Conservation (phyloP, 2,329 filamentous ascomycete genomes). For the Penicillium sp. region DNA sequence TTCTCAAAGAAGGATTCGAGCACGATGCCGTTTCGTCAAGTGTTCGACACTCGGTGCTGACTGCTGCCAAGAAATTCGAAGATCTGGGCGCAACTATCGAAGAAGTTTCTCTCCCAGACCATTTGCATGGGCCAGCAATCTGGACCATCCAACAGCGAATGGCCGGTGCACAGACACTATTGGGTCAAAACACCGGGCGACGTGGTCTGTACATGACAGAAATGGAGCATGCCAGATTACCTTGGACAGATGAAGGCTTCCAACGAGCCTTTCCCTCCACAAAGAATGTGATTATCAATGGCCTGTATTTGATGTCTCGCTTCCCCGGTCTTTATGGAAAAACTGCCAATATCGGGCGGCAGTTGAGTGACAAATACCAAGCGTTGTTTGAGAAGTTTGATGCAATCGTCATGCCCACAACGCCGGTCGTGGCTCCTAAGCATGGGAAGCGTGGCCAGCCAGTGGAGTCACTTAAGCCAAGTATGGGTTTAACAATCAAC, state of each 20-base stretch:
- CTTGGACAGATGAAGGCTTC: slow-evolving; percentile 51
- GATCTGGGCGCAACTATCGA: slow-evolving; percentile 52
- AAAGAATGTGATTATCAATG: slow-evolving; percentile 43
- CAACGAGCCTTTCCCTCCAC: slow-evolving; percentile 49
- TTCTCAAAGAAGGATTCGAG: slow-evolving; percentile 49
- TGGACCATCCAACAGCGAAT: slow-evolving; percentile 48
- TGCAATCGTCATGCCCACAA: slow-evolving; percentile 43
- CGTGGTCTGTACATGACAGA: slow-evolving; percentile 52
- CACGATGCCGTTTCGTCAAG: slow-evolving; percentile 39
- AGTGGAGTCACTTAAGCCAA: slow-evolving; percentile 30
- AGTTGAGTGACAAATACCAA: slow-evolving; percentile 41
- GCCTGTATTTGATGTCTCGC: slow-evolving; percentile 40
- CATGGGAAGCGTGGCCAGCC: slow-evolving; percentile 25
- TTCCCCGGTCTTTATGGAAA: slow-evolving; percentile 44
- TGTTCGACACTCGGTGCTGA: slow-evolving; percentile 45
- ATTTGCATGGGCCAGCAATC: slow-evolving; percentile 47
- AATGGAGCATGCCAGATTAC: slow-evolving; percentile 51
- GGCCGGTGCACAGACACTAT: slow-evolving; percentile 45
- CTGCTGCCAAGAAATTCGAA: slow-evolving; percentile 43
- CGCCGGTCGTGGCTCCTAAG: slow-evolving; percentile 27
- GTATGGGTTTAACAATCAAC: slow-evolving; percentile 56
- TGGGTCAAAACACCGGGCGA: slow-evolving; percentile 47
- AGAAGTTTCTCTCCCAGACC: slow-evolving; percentile 53
- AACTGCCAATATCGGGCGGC: slow-evolving; percentile 41
- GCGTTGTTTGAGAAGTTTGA: slow-evolving; percentile 42